These are phyloP conservation scores for Cadophora malorum DNA, from an alignment of 2,329 filamentous ascomycete genomes.

Conservation along the genomic window DNA sequence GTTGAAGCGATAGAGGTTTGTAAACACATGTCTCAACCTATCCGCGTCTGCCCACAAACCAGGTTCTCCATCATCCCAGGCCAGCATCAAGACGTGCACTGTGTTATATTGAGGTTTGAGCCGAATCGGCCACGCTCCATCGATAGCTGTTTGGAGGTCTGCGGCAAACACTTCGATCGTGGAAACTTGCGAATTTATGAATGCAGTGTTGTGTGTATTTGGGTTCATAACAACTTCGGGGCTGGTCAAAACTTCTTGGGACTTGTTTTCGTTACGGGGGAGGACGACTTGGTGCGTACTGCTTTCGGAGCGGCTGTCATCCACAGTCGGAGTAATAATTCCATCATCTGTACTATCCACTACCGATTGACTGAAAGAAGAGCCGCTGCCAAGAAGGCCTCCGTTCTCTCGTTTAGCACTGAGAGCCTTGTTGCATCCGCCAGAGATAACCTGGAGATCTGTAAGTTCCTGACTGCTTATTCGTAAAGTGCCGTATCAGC, in stretches of 20 bases:
- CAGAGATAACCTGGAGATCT: background rate
- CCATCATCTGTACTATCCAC: background rate
- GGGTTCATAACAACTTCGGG: background rate
- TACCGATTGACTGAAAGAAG: constrained; percentile 1
- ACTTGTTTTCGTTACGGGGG: no score
- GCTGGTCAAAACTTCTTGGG: no score
- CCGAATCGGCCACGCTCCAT: constrained; percentile 24
- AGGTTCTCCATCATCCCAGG: constrained; percentile 29
- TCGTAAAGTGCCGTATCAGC: no score
- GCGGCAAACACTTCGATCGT: constrained; percentile 20
- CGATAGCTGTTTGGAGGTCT: constrained; percentile 24
- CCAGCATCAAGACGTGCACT: constrained; percentile 25
- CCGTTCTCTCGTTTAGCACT: no score
- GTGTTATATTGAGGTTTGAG: constrained; percentile 13
- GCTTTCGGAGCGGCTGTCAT: background rate
- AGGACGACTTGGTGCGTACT: background rate
- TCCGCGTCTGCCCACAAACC: constrained; percentile 20
- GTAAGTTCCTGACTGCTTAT: background rate
- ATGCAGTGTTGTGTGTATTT: constrained; percentile 20
- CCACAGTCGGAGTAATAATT: background rate
- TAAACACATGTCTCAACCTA: constrained; percentile 20
- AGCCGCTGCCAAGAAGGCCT: background rate
- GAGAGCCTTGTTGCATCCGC: background rate
- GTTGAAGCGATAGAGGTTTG: constrained; percentile 20
- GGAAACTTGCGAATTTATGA: constrained; percentile 16